Evolutionary conservation across 208 protist genomes (phyloP), one percentile per base, ranked within the genome.

Genomic region (Plasmodiophora brassicae): DNA sequence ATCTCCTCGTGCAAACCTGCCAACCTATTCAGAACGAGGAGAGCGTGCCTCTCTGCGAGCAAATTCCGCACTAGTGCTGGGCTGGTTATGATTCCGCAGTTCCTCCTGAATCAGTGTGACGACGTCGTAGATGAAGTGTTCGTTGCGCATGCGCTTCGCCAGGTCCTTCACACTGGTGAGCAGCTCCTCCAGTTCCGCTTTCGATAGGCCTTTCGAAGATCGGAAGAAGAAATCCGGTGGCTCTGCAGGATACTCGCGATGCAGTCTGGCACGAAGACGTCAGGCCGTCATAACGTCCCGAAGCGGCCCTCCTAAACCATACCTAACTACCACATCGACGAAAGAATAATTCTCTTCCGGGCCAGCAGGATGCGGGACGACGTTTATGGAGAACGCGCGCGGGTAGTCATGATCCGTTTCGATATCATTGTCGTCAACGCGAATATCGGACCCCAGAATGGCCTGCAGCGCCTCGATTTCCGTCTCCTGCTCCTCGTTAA

Each of bases 151-250:
- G 5, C 65, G 14, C 32, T n/a, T 32, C n/a, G 65, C 65, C n/a
- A 44, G 65, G n/a, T 38, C n/a, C 10, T 32, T 38, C 10, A 78
- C 41, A 8, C 65, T n/a, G n/a, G 32, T 32, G 32, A 78, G 32
- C 41, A 78, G n/a, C 32, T 5, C n/a, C 10, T 5, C 65, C n/a
- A 78, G 65, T 78, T 78, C 65, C 5, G 5, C 20, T 32, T 78
- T 78, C 65, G 65, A 78, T 78, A 78, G 65, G 14, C 65, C 65
- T 78, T 78, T 78, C 20, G 65, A 78, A 32, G 65, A 78, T n/a
- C 65, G 65, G 41, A 78, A 78, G 10, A 36, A 5, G 20, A 78
- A 78, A 5, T 78, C 32, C 5, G 65, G 65, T 44, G 41, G 32
- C 10, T 5, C n/a, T 14, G n/a, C 65, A 14, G 65, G 65, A 32